Evolutionary conservation across 805 yeast genomes (phyloP), one percentile per base, ranked within the genome.

Genomic region (Barnettozyma siamensis): DNA sequence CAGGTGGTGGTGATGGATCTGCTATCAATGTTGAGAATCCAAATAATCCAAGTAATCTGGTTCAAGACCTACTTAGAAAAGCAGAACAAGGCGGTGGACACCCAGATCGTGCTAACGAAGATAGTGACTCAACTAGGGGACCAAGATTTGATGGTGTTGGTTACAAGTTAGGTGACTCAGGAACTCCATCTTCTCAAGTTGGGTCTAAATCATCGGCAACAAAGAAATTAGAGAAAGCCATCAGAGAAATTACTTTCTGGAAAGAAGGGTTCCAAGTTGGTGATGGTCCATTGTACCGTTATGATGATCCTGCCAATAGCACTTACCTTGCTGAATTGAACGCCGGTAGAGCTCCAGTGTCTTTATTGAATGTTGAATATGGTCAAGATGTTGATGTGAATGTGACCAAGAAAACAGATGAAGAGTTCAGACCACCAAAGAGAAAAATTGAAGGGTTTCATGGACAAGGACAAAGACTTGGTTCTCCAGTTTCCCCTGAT

Each of bases 221-320:
- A 21, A 49, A 51, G 27, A 58, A 51, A 31, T 54, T 60, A 4
- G 69, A 65, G 31, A 80, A 77, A 44, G 96, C 83, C 5, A 72
- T 74, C 15, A 75, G 98, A 56, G 84, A 84, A 33, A 83, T 93
- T 47, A 87, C 95, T 0, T 91, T 93, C 60, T 93, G 99, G 99
- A 83, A 80, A 51, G 91, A 93, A 55, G 99, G 99, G 2, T 93
- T 93, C 64, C 87, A 88, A 47, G 88, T 93, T 20, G 98, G 93
- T 26, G 96, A 89, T 37, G 98, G 98, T 2, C 76, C 77, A 19
- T 71, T 93, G 42, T 82, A 75, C 60, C 71, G 93, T 44, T 93
- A 88, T 60, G 96, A 91, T 55, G 98, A 93, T 60, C 96, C 96
- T 6, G 78, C 75, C n/a, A 93, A 91, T 59, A 80, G 80, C 36